Percentiles rank a stretch among this genome's conserved stretches.
These are phyloP conservation scores for Tuctoria greenei DNA, from an alignment of 176 grass and related monocot species.

Conservation along the genomic window DNA sequence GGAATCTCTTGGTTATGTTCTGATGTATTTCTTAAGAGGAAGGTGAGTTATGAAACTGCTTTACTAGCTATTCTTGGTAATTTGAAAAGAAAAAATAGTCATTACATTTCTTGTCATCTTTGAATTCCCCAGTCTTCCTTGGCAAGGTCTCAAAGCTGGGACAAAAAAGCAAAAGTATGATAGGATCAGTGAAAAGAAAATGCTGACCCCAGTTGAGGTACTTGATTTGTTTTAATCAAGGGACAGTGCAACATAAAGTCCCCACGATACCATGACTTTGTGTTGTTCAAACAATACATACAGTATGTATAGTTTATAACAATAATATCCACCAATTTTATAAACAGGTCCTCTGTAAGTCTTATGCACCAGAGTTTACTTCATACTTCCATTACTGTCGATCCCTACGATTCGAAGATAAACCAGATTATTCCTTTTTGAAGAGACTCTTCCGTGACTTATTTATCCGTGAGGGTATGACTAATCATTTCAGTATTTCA, in stretches of 20 bases:
- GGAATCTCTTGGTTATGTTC: slow-evolving; percentile 86
- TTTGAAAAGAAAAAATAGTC: slow-evolving; percentile 2
- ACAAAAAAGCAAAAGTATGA: slow-evolving; percentile 91
- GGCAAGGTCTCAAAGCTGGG: slow-evolving; percentile 86
- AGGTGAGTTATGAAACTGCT: slow-evolving; percentile 43
- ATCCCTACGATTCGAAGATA: slow-evolving; percentile 90
- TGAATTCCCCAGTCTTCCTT: slow-evolving; percentile 58
- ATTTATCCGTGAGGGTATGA: slow-evolving; percentile 75
- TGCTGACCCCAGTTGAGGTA: slow-evolving; percentile 83
- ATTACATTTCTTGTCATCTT: slow-evolving; percentile 32
- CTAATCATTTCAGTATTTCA: slow-evolving; percentile 1
- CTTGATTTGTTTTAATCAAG: slow-evolving; percentile 9
- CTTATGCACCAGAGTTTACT: slow-evolving; percentile 63
- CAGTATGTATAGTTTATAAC: background rate
- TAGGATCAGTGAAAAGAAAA: slow-evolving; percentile 88
- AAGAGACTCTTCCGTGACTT: slow-evolving; percentile 83
- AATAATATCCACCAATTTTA: background rate
- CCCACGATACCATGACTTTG: background rate
- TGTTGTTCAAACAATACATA: background rate
- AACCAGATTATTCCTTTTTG: slow-evolving; percentile 80
- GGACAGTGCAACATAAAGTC: background rate
- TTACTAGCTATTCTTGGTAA: slow-evolving; percentile 3
- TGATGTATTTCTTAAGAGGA: slow-evolving; percentile 94
- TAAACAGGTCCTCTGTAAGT: slow-evolving; percentile 67
- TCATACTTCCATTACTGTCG: slow-evolving; percentile 87